Evolutionary conservation across 2,329 filamentous ascomycete species (phyloP).

Genomic region (Penicillium sclerotiorum): DNA sequence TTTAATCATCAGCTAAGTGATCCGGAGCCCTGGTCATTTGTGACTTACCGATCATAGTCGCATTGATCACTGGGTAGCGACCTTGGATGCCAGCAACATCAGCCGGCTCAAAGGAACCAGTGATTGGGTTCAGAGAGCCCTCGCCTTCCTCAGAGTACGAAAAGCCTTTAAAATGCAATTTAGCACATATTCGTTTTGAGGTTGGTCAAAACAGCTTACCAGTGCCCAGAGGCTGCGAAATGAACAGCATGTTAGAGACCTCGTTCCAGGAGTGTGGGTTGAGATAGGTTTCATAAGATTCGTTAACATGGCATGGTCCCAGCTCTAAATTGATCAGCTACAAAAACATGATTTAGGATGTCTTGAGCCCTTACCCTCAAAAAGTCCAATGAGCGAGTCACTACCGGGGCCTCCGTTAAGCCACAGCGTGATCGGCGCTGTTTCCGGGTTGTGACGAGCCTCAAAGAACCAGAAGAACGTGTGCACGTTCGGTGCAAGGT

Average conservation of each 20-base stretch:
- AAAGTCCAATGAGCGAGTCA: slow-evolving; percentile 46
- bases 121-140: slow-evolving; percentile 47
- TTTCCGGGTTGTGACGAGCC: slow-evolving; percentile 53
- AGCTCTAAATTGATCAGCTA: slow-evolving; percentile 33
- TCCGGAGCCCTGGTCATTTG: neutral
- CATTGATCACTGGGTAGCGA: slow-evolving; percentile 54
- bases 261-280: slow-evolving; percentile 66
- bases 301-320: slow-evolving; percentile 49
- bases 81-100: slow-evolving; percentile 48
- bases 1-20: slow-evolving; percentile 5
- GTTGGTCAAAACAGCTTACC: slow-evolving; percentile 38
- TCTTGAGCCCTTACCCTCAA: slow-evolving; percentile 34
- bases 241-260: slow-evolving; percentile 62
- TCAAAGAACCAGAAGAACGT: slow-evolving; percentile 62
- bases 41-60: slow-evolving; percentile 44
- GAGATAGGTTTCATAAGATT: slow-evolving; percentile 47
- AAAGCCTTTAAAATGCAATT: slow-evolving; percentile 28
- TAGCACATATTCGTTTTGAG: neutral
- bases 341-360: neutral
- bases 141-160: slow-evolving; percentile 38
- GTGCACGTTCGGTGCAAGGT: slow-evolving; percentile 55
- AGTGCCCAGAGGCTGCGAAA: slow-evolving; percentile 63
- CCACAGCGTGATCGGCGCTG: slow-evolving; percentile 47
- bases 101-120: slow-evolving; percentile 51
- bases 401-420: slow-evolving; percentile 48